Conservation (phyloP, 2,329 filamentous ascomycete species). For the Epichloe aotearoae region DNA sequence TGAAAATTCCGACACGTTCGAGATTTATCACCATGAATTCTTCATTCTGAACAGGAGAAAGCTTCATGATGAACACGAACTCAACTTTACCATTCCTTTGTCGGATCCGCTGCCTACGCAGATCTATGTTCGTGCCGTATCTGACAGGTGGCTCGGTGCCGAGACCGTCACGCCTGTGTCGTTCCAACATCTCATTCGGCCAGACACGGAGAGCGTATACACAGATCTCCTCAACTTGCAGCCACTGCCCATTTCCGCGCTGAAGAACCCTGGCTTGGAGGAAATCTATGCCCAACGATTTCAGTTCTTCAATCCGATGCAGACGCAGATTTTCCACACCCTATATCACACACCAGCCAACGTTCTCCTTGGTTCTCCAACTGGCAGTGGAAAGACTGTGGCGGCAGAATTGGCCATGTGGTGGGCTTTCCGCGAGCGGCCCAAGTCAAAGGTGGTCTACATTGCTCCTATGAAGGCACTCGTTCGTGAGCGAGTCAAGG, state of each 20-base stretch:
- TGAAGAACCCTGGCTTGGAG: slow-evolving; percentile 78
- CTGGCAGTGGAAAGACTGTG: slow-evolving; percentile 94
- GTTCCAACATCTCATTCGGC: slow-evolving; percentile 93
- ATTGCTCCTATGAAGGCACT: slow-evolving; percentile 99
- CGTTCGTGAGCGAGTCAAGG: slow-evolving; percentile 88
- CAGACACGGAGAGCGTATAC: slow-evolving; percentile 94
- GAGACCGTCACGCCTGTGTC: slow-evolving; percentile 93
- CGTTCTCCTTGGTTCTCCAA: slow-evolving; percentile 87
- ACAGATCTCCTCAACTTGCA: slow-evolving; percentile 88
- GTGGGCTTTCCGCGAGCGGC: slow-evolving; percentile 94
- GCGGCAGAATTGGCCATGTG: slow-evolving; percentile 96
- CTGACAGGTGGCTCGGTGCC: slow-evolving; percentile 90
- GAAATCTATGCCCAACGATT: slow-evolving; percentile 82
- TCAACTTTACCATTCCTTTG: slow-evolving; percentile 94
- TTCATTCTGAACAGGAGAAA: slow-evolving; percentile 87
- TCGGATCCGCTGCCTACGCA: slow-evolving; percentile 88
- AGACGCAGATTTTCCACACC: slow-evolving; percentile 95
- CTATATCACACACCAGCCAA: slow-evolving; percentile 88
- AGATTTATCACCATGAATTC: slow-evolving; percentile 96
- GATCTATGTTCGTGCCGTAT: slow-evolving; percentile 90
- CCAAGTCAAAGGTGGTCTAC: slow-evolving; percentile 94
- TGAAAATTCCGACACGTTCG: slow-evolving; percentile 91
- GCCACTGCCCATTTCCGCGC: slow-evolving; percentile 70
- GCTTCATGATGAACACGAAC: slow-evolving; percentile 88
- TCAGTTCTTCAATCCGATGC: slow-evolving; percentile 98